Evolutionary conservation across 164 flowering plant genomes (phyloP).

Genomic region (Berberis vulgaris): DNA sequence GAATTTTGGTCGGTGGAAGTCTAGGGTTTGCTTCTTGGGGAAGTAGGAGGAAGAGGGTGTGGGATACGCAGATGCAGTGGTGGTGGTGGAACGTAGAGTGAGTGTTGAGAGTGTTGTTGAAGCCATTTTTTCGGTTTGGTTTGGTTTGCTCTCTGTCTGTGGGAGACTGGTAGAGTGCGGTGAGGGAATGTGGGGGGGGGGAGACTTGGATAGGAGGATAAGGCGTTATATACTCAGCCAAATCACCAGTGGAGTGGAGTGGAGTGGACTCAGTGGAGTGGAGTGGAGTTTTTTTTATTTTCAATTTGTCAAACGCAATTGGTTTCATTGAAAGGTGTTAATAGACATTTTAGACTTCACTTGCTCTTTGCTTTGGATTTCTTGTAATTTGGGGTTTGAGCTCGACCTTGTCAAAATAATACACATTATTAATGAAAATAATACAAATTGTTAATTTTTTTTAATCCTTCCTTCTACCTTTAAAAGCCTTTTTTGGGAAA

Average conservation of each 20-base stretch:
- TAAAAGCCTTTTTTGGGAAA: no score
- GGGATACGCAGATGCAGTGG: slow-evolving; percentile 21
- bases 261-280: no score
- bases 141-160: not conserved
- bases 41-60: slow-evolving; percentile 12
- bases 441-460: no score
- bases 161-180: not conserved
- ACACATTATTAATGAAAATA: no score
- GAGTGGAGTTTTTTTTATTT: not conserved
- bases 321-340: no score
- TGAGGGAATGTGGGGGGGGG: not conserved
- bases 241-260: no score
- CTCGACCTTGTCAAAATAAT: no score
- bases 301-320: not conserved
- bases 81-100: slow-evolving; percentile 22
- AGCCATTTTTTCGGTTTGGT: not conserved
- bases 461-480: no score
- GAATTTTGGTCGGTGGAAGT: slow-evolving; percentile 12
- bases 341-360: no score
- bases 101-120: slow-evolving; percentile 6
- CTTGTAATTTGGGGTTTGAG: no score
- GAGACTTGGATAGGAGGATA: not conserved
- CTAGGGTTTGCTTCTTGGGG: slow-evolving; percentile 20
- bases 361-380: no score
- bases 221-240: not conserved